Evolutionary conservation across 176 grass and related monocot species (phyloP), one percentile per base, ranked within the genome.

Genomic region (Avena insularis): DNA sequence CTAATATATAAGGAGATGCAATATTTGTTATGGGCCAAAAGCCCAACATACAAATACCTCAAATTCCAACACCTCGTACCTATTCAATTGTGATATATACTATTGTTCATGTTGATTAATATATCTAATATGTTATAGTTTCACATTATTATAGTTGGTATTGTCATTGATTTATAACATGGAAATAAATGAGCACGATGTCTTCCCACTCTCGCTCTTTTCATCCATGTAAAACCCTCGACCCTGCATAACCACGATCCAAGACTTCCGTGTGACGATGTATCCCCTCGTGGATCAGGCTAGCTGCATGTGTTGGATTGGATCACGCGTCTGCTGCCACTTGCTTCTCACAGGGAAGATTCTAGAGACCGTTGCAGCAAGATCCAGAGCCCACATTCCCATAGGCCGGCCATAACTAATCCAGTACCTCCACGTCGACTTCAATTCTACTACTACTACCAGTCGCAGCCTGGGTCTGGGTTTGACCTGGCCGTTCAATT

Each of bases 281-380:
- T 14, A 9, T 64, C 35, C 17, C 17, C 77, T 72, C 45, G 20
- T 35, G 62, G 0, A 79, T 33, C 87, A 83, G 33, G 56, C 71
- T 48, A 74, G 5, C 62, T 23, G 53, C 4, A 33, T 62, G 80
- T 27, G 58, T 88, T 54, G 89, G 89, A 79, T 80, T 12, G 85
- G 85, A 87, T 90, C 89, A 68, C 60, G 85, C 11, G 81, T 51
- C 40, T 15, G 78, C 50, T 14, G 78, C 69, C 80, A 80, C 67
- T 68, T 77, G 50, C 27, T 76, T 31, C 59, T 87, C 83, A 27
- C 62, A 27, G 27, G 16, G 19, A 75, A 25, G 85, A 84, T 79
- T 70, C 58, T 72, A 64, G 77, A 35, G 64, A 67, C 64, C 85
- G 25, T 87, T 91, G 75, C 81, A 81, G 69, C n/a, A 80, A 84